Percentiles rank a stretch among this genome's conserved stretches.
These are phyloP conservation scores for Fusarium sp. DNA, from an alignment of 2,329 filamentous ascomycete genomes.

Conservation along the genomic window DNA sequence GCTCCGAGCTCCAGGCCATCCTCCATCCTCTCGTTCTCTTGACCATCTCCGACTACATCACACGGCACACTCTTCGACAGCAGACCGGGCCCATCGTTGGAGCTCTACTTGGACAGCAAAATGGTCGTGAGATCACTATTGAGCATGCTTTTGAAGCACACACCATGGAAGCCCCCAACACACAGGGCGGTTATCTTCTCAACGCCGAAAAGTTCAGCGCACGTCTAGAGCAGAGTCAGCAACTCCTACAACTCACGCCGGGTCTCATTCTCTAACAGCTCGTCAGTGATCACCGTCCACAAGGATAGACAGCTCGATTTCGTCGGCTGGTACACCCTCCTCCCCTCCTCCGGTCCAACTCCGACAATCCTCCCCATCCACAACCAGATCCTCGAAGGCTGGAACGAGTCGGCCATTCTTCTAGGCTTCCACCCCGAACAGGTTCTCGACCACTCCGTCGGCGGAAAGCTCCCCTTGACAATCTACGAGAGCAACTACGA, in stretches of 20 bases:
- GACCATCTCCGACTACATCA: constrained; percentile 96
- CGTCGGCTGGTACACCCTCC: constrained; percentile 90
- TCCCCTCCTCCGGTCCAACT: constrained; percentile 75
- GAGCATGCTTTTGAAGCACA: constrained; percentile 92
- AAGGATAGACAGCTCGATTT: constrained; percentile 82
- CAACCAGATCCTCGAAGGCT: constrained; percentile 73
- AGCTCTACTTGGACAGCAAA: constrained; percentile 88
- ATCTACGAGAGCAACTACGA: constrained; percentile 89
- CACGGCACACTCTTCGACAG: constrained; percentile 81
- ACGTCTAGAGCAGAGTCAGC: constrained; percentile 83
- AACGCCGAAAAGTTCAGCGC: constrained; percentile 76
- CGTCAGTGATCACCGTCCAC: constrained; percentile 85
- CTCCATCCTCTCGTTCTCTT: constrained; percentile 95
- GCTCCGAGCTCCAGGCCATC: constrained; percentile 78
- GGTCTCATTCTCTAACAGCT: background rate
- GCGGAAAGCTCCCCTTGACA: constrained; percentile 85
- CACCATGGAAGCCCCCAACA: constrained; percentile 52
- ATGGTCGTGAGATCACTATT: constrained; percentile 87
- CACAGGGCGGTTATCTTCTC: constrained; percentile 67
- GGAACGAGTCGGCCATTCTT: constrained; percentile 87
- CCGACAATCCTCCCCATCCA: constrained; percentile 75
- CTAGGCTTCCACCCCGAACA: constrained; percentile 82
- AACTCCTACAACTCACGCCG: background rate
- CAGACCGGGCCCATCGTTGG: constrained; percentile 81
- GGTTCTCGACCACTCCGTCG: constrained; percentile 62